A percentile compares a stretch with the other conserved stretches of the same genome.
phyloP scores from a whole-genome alignment of 306 rosid genomes.

The Vigna trinervia region DNA sequence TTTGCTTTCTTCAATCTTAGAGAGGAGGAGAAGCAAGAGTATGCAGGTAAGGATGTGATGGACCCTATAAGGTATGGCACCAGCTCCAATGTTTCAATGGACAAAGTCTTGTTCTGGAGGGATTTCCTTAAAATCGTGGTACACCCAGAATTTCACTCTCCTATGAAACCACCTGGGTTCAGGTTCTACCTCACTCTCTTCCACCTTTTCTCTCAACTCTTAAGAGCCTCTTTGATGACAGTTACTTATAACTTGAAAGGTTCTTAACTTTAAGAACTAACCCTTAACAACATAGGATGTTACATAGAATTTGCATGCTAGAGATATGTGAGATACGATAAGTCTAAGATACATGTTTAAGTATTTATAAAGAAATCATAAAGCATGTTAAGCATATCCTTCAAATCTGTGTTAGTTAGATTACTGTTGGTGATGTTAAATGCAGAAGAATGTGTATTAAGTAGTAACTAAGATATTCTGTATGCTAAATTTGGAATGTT shows the following conservation, averaged over 20 bases:
- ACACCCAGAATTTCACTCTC: constrained; percentile 63
- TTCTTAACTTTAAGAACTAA: background rate
- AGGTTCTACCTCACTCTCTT: constrained; percentile 42
- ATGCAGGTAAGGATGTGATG: constrained; percentile 43
- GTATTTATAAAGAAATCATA: background rate
- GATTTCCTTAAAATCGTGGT: constrained; percentile 66
- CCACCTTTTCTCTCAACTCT: background rate
- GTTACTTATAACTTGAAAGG: background rate
- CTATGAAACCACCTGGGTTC: constrained; percentile 61
- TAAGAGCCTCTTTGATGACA: background rate
- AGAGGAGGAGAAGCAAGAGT: constrained; percentile 57
- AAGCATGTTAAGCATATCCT: too few species aligned
- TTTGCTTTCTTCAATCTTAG: constrained; percentile 47
- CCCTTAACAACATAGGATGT: background rate
- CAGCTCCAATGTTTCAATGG: constrained; percentile 49
- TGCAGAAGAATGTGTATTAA: background rate
- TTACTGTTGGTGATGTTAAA: background rate
- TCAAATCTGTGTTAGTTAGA: background rate
- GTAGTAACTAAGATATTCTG: background rate
- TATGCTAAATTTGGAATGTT: background rate
- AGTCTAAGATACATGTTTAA: background rate
- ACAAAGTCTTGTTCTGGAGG: constrained; percentile 59
- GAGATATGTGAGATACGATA: too few species aligned
- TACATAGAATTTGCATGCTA: too few species aligned
- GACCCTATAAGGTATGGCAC: constrained; percentile 59